Evolutionary conservation across 495 filamentous ascomycete species (phyloP).

Genomic region (Glarea lozoyensis): DNA sequence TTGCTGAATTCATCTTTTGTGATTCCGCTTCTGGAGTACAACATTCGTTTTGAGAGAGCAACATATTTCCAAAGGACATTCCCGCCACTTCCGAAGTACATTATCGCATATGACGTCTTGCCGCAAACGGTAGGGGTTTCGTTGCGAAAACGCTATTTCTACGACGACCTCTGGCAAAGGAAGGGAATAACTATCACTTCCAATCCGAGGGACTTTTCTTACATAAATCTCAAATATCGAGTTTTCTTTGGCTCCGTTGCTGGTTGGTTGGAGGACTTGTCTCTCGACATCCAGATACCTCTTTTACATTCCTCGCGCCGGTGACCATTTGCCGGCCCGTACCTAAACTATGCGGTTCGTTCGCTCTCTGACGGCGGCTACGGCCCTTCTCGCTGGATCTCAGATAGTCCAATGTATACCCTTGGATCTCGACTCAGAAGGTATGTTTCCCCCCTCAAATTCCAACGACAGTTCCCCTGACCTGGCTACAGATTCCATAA

Average conservation of each 20-base stretch:
- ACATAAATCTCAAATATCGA: too few relatives aligned
- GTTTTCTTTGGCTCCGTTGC: too few relatives aligned
- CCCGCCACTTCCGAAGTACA: too few relatives aligned
- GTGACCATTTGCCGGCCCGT: background rate
- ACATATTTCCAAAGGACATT: too few relatives aligned
- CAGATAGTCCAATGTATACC: constrained; percentile 12
- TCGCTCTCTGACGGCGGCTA: constrained; percentile 1
- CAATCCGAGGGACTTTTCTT: background rate
- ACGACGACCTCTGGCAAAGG: background rate
- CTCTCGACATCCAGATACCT: background rate
- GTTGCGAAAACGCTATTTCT: background rate
- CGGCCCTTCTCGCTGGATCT: constrained; percentile 4
- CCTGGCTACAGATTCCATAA: constrained; percentile 43
- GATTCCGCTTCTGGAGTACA: too few relatives aligned
- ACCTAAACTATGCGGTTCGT: constrained; percentile 12
- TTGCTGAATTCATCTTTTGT: too few relatives aligned
- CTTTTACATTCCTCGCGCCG: background rate
- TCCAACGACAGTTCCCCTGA: background rate
- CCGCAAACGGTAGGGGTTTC: too few relatives aligned
- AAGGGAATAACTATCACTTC: background rate
- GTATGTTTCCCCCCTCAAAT: background rate
- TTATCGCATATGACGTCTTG: too few relatives aligned
- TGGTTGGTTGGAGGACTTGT: too few relatives aligned
- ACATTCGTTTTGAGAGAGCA: too few relatives aligned
- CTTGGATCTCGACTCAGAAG: constrained; percentile 5